A percentile compares a stretch with the other conserved stretches of the same genome.
Conservation (phyloP, 2,329 filamentous ascomycete genomes). For the Lasiodiplodia theobromae region DNA sequence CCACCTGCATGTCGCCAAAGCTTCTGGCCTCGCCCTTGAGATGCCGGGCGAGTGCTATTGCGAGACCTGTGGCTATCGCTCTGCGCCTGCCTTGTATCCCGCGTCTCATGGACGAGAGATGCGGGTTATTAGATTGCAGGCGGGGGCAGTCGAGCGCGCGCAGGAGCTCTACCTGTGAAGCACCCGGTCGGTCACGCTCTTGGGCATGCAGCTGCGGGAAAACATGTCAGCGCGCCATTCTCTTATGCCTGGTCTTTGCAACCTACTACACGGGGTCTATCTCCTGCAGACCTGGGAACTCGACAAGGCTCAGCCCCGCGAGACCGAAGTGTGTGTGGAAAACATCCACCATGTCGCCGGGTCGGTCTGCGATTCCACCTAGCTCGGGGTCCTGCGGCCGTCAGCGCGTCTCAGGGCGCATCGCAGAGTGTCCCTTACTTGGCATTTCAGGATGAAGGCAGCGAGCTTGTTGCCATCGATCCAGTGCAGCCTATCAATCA, state of each 20-base stretch:
- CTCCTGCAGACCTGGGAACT: slow-evolving; percentile 75
- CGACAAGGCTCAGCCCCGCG: slow-evolving; percentile 84
- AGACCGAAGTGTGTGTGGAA: slow-evolving; percentile 94
- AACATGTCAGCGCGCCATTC: slow-evolving; percentile 25
- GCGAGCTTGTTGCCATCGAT: slow-evolving; percentile 84
- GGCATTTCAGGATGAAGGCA: slow-evolving; percentile 83
- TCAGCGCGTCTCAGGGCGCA: slow-evolving; percentile 30
- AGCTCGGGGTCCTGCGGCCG: slow-evolving; percentile 69
- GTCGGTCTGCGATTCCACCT: slow-evolving; percentile 88
- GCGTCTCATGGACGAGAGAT: slow-evolving; percentile 58
- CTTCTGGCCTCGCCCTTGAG: background rate
- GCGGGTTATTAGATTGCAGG: slow-evolving; percentile 76
- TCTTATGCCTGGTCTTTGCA: no score
- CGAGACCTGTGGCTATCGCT: slow-evolving; percentile 1
- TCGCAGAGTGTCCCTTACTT: slow-evolving; percentile 57
- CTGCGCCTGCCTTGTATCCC: slow-evolving; percentile 66
- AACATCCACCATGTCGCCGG: slow-evolving; percentile 94
- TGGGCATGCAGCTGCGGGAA: slow-evolving; percentile 48
- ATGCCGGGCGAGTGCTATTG: background rate
- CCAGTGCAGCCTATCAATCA: slow-evolving; percentile 89
- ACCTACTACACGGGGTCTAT: slow-evolving; percentile 87
- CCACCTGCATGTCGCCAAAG: background rate
- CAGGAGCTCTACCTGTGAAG: slow-evolving; percentile 35
- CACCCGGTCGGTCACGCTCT: slow-evolving; percentile 45
- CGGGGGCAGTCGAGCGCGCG: slow-evolving; percentile 44